These are phyloP conservation scores for Haematococcus lacustris DNA, from an alignment of 139 green algal genomes.

Conservation along the genomic window DNA sequence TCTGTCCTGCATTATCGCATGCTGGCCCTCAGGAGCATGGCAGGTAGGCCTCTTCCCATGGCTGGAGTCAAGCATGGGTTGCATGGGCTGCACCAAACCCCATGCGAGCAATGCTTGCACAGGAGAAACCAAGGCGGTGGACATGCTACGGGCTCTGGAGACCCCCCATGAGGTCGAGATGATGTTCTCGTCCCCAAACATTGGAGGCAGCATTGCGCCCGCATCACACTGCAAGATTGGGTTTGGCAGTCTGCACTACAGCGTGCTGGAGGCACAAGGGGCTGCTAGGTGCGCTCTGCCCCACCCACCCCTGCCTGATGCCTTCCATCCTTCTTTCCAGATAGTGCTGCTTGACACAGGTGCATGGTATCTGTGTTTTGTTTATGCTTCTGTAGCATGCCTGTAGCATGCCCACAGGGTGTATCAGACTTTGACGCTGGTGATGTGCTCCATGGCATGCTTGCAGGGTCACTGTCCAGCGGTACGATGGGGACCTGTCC, in stretches of 20 bases:
- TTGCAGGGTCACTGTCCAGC: background rate
- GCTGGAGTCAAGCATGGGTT: no score
- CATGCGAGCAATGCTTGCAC: no score
- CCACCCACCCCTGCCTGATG: background rate
- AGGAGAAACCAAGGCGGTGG: no score
- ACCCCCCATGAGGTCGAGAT: no score
- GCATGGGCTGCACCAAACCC: no score
- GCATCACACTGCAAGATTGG: slow-evolving; percentile 1
- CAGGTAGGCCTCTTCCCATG: no score
- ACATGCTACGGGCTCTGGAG: no score
- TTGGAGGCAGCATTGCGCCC: no score
- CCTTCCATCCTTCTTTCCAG: background rate
- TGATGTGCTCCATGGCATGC: background rate
- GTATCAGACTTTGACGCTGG: background rate
- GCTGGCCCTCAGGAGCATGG: no score
- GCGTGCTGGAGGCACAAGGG: background rate
- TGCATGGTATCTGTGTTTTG: background rate
- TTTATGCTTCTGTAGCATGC: background rate
- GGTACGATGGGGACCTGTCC: background rate
- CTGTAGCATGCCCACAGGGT: background rate
- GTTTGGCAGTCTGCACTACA: background rate
- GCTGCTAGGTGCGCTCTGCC: background rate
- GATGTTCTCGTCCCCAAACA: no score
- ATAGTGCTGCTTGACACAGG: background rate
- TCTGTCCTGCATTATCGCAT: no score